Conservation (phyloP, 306 rosid genomes). For the Corylus avellana region DNA sequence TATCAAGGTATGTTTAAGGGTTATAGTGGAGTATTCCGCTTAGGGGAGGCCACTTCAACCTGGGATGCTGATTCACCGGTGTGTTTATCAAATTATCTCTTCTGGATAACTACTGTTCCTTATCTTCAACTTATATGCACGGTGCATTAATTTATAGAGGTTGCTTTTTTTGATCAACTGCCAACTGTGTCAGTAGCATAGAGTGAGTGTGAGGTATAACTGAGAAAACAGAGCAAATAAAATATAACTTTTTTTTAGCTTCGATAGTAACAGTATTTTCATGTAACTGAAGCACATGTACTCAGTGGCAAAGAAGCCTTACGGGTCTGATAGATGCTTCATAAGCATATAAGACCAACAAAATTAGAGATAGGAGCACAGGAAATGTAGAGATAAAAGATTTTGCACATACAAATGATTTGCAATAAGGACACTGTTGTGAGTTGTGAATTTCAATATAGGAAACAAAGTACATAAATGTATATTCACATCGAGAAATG, state of each 20-base stretch:
- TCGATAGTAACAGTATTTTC: neutral
- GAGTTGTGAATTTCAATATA: constrained; percentile 5
- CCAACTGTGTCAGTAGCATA: neutral
- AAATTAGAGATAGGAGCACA: neutral
- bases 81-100: constrained; percentile 32
- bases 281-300: neutral
- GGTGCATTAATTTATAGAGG: neutral
- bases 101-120: neutral
- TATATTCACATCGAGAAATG: neutral
- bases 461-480: neutral
- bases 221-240: neutral
- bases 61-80: constrained; percentile 99
- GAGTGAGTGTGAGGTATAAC: neutral
- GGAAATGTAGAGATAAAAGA: neutral
- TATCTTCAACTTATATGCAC: neutral
- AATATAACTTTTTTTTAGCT: neutral
- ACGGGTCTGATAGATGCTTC: neutral
- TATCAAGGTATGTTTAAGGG: constrained; percentile 95
- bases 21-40: constrained; percentile 90
- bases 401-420: neutral
- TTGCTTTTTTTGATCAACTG: neutral
- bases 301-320: neutral
- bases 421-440: neutral
- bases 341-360: neutral
- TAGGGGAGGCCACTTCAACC: constrained; percentile 99